Evolutionary conservation across 1,139 yeast species (phyloP), one percentile per base, ranked within the genome.

Genomic region (Yamadazyma sp.): DNA sequence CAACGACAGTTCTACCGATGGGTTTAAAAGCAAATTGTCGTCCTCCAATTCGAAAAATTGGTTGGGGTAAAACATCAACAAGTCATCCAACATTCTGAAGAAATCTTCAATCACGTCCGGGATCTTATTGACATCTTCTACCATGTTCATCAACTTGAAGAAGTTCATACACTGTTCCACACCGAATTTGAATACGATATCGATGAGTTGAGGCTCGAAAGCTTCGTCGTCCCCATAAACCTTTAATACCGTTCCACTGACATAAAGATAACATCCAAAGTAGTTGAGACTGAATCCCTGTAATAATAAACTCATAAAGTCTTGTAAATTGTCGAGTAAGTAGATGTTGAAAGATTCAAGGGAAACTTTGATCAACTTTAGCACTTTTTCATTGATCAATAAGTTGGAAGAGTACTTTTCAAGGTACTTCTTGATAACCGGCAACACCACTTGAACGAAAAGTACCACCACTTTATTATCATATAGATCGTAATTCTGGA

Each of bases 81-180:
- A 69, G 57, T 92, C 98, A 45, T 78, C 74, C 64, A 83, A 72
- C 84, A 91, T 83, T 44, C 94, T 73, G 73, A 84, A 89, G 57
- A 85, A 91, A 66, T 91, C 97, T 60, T 91, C 96, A 40, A 91
- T 69, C 27, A 87, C 73, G 58, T 88, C 96, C 12, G 92, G 87
- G 29, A 75, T 75, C 48, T 69, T 75, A 38, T 65, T 65, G 42
- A 66, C 24, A 24, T 49, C 50, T 17, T 58, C 58, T 16, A 36
- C 34, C 7, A 51, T 55, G 28, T 50, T 48, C 35, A 68, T 57
- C 16, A 69, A 50, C 12, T 61, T 62, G 41, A 73, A 69, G 43
- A 78, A 77, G 14, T 56, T 58, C 10, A 54, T 54, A 38, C 75
- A 59, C 53, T 78, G 83, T 30, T 69, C 61, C 35, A 72, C 49